Evolutionary conservation across 2,329 filamentous ascomycete genomes (phyloP).

Genomic region (Pseudophaeomoniella oleicola): DNA sequence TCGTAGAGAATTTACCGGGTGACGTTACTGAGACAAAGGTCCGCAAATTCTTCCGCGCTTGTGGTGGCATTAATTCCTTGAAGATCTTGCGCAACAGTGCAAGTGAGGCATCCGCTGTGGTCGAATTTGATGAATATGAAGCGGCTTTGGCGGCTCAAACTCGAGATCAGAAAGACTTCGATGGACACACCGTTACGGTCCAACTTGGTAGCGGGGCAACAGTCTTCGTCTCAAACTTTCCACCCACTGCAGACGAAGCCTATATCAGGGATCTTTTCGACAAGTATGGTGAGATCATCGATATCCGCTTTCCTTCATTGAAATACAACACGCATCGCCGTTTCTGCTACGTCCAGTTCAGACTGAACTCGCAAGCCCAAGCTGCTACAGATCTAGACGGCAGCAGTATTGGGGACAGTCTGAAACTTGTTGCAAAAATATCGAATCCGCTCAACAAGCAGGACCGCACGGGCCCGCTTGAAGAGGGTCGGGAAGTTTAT

Average conservation of each 20-base stretch:
- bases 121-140: conserved; percentile 72
- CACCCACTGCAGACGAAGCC: conserved; percentile 35
- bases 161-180: conserved; percentile 66
- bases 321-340: conserved; percentile 78
- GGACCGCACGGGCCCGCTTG: conserved; percentile 59
- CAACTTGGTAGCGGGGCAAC: conserved; percentile 63
- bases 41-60: conserved; percentile 81
- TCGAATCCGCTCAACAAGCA: conserved; percentile 73
- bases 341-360: conserved; percentile 94
- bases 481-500: conserved; percentile 80
- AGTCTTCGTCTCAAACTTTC: conserved; percentile 83
- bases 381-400: conserved; percentile 55
- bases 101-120: conserved; percentile 53
- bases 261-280: conserved; percentile 42
- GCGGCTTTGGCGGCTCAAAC: conserved; percentile 71
- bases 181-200: conserved; percentile 59
- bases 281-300: conserved; percentile 65
- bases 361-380: conserved; percentile 50
- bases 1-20: conserved; percentile 61
- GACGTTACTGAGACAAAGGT: conserved; percentile 58
- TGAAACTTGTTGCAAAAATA: conserved; percentile 61
- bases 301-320: conserved; percentile 78
- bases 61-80: conserved; percentile 69
- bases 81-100: conserved; percentile 50
- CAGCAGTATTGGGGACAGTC: conserved; percentile 50